Base-by-base conservation (phyloP, 2,329 filamentous ascomycete genomes). In the Trichophyton mentagrophytes region DNA sequence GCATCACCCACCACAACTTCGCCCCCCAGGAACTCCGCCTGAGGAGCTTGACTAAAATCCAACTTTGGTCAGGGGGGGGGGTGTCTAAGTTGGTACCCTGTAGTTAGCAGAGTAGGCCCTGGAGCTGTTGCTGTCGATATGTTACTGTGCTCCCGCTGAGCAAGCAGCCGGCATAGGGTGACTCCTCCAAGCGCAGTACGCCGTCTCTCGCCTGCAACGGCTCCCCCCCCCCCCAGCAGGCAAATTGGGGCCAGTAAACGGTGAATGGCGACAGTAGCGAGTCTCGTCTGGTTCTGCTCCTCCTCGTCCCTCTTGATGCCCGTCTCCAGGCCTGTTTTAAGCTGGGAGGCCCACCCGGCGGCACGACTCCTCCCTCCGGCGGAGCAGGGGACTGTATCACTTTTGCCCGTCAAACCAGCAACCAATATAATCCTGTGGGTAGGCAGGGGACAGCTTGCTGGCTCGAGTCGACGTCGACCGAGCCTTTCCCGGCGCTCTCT, bases 311-410 rank as follows among this genome's bases (percentile, higher is more conserved):
- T 40, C 55, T 25, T 25, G 27, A 30, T 30, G 27, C 27, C 27
- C 27, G 30, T 22, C 20, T 25, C 38, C 33, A 9, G 33, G 27
- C 27, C 33, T 11, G 33, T 38, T 38, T 38, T 38, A 38, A 2
- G 9, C 33, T 13, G 27, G 27, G 11, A 38, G n/a, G 11, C 4
- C 17, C 38, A 38, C 33, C 55, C 11, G 13, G 30, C 51, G 6
- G n/a, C n/a, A 47, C 44, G 9, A 20, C 44, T 47, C 44, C 42
- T 47, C 20, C 20, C 44, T 38, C 8, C 33, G 33, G 33, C 42
- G 17, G 49, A 33, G 27, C 49, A 53, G 49, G 49, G 49, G 49
- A 30, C 49, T 53, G 49, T 53, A 53, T 53, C 49, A 53, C 49
- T 53, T 53, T 30, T 53, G 13, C 27, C 22, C 11, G 49, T n/a